Evolutionary conservation across 768 basidiomycete genomes (phyloP).

Genomic region (Auriscalpium orientale): DNA sequence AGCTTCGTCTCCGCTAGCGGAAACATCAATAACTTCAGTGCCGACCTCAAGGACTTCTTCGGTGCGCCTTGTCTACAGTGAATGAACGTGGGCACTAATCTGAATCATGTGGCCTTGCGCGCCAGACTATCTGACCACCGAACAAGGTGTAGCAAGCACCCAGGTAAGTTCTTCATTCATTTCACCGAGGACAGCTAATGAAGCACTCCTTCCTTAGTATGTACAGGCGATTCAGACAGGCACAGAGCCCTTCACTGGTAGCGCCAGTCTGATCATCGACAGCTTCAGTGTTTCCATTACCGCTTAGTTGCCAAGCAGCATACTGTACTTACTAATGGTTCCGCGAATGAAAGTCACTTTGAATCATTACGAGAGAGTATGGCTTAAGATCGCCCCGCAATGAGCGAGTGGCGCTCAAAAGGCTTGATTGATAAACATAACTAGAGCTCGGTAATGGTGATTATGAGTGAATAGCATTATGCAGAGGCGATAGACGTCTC

Average conservation of each 20-base stretch:
- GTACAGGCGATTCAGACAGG: constrained; percentile 49
- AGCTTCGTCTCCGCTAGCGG: constrained; percentile 45
- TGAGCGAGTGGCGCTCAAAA: too few species aligned
- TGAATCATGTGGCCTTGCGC: background rate
- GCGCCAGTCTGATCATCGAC: constrained; percentile 36
- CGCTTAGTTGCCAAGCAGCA: background rate
- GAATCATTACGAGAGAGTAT: too few species aligned
- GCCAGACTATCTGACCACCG: constrained; percentile 37
- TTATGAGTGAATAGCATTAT: too few species aligned
- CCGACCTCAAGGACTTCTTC: constrained; percentile 49
- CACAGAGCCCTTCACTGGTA: constrained; percentile 47
- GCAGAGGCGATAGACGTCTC: too few species aligned
- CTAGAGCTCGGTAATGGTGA: too few species aligned
- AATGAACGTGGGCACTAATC: background rate
- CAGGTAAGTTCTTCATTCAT: constrained; percentile 28
- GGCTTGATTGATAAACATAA: too few species aligned
- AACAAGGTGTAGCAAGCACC: constrained; percentile 39
- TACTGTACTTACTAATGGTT: too few species aligned
- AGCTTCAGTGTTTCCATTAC: constrained; percentile 34
- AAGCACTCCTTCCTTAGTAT: constrained; percentile 26
- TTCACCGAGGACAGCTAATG: background rate
- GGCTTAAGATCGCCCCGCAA: too few species aligned
- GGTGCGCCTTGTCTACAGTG: constrained; percentile 25
- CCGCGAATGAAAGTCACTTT: too few species aligned
- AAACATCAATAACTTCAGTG: constrained; percentile 43